Evolutionary conservation across 2,329 filamentous ascomycete species (phyloP).

Genomic region (Bipolaris zeicola): DNA sequence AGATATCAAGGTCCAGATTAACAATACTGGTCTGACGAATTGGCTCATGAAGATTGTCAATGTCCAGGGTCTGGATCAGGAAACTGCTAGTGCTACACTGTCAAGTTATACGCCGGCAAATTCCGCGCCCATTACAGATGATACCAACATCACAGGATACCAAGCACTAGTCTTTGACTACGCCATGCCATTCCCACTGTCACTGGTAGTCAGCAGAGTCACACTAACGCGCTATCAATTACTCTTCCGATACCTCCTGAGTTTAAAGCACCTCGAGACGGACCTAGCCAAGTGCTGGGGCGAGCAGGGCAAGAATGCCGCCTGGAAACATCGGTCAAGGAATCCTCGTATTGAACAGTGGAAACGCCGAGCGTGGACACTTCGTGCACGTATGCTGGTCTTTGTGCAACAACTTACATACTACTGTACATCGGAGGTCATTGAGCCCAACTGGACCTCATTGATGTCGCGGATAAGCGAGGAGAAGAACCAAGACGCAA

Average conservation of each 20-base stretch:
- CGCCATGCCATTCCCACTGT: constrained; percentile 90
- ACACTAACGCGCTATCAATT: constrained; percentile 97
- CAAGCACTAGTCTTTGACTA: constrained; percentile 95
- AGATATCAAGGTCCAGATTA: constrained; percentile 97
- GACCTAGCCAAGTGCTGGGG: constrained; percentile 88
- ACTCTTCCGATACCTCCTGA: constrained; percentile 91
- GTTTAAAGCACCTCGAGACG: constrained; percentile 85
- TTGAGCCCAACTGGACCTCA: constrained; percentile 95
- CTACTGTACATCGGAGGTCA: constrained; percentile 95
- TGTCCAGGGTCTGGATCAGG: constrained; percentile 92
- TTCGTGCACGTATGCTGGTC: constrained; percentile 91
- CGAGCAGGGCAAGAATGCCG: constrained; percentile 78
- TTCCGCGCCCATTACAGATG: constrained; percentile 65
- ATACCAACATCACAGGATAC: constrained; percentile 87
- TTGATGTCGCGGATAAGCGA: constrained; percentile 83
- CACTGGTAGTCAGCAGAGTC: constrained; percentile 92
- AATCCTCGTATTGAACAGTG: constrained; percentile 79
- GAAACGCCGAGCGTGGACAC: constrained; percentile 91
- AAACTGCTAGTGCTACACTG: constrained; percentile 63
- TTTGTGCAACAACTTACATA: constrained; percentile 97
- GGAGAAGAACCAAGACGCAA: constrained; percentile 58
- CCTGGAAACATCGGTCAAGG: constrained; percentile 82
- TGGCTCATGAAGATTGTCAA: constrained; percentile 96
- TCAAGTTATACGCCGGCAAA: constrained; percentile 75
- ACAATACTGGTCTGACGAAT: constrained; percentile 89